phyloP scores from a whole-genome alignment of 2,329 filamentous ascomycete genomes.

The Domatiomyces globalis region DNA sequence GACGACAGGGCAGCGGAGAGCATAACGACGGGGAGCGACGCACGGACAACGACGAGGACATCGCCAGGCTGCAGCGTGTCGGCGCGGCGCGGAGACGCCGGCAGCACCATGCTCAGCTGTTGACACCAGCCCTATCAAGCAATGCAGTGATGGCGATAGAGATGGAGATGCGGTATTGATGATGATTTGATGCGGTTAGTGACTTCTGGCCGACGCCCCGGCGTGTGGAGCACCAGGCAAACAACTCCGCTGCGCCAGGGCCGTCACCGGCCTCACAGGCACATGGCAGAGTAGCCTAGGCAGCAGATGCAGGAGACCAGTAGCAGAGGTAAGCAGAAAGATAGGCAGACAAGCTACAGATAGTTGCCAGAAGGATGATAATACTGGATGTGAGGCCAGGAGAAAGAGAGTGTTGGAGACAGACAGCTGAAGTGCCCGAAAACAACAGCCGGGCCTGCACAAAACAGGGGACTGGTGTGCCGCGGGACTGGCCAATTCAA shows the following conservation, averaged over 20 bases:
- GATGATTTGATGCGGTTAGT: no score
- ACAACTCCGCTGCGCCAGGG: background rate
- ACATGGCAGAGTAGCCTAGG: background rate
- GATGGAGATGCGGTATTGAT: background rate
- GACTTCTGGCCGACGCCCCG: background rate
- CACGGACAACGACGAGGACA: slow-evolving; percentile 32
- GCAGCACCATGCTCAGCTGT: slow-evolving; percentile 21
- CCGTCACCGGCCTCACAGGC: background rate
- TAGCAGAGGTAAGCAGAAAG: background rate
- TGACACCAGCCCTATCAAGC: background rate
- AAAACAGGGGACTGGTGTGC: background rate
- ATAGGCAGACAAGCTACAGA: background rate
- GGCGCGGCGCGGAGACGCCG: slow-evolving; percentile 23
- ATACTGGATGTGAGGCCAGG: no score
- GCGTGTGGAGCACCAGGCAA: background rate
- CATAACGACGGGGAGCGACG: slow-evolving; percentile 16
- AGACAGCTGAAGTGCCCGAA: background rate
- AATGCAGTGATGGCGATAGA: background rate
- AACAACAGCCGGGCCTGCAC: background rate
- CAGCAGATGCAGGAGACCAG: background rate
- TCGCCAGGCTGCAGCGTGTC: slow-evolving; percentile 25
- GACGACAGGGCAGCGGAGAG: background rate
- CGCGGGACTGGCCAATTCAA: background rate
- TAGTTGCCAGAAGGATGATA: background rate
- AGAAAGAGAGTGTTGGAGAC: no score